Base-by-base conservation (phyloP, 306 rosid genomes). In the Dicorynia guianensis region DNA sequence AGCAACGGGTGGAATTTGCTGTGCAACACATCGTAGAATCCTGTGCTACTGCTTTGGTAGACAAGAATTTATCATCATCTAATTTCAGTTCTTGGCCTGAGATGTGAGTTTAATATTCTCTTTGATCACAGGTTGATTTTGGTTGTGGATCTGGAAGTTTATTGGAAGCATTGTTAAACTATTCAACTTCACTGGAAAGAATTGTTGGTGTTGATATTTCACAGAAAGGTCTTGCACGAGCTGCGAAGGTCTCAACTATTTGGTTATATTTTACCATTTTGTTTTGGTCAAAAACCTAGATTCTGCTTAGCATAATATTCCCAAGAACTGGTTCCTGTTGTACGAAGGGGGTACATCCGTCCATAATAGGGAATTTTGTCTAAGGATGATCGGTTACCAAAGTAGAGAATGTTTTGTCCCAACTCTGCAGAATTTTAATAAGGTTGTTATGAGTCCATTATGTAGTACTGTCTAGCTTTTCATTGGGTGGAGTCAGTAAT, bases 91-190 rank as follows among this genome's bases (percentile, higher is more conserved):
- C 48, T 74, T 63, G 76, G 42, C 39, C 7, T 50, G 63, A 54
- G 34, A 17, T 75, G 44, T 63, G 39, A 76, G 44, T 75, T 82
- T 82, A 63, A 86, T 81, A 40, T 73, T 87, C 56, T 44, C 72
- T 59, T 69, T 66, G 46, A 63, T 76, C 69, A 25, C 89, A 95
- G 99, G 87, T 92, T 85, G 99, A 95, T 85, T 95, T 95, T 74
- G 99, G 99, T 77, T 92, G 99, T 85, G 99, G 99, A 67, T 85
- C 99, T 72, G 99, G 99, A 81, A 92, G 99, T 80, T 89, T 95
- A 83, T 85, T 95, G 91, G 99, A 95, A 72, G 90, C 97, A 52
- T 76, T 95, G 71, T 75, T 92, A 77, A 92, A 90, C 61, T 90
- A 92, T 75, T 76, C 71, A 36, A 90, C 89, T 25, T 79, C 97